These are phyloP conservation scores for Fraxinus sp. DNA, from an alignment of 305 asterid genomes.

Conservation along the genomic window DNA sequence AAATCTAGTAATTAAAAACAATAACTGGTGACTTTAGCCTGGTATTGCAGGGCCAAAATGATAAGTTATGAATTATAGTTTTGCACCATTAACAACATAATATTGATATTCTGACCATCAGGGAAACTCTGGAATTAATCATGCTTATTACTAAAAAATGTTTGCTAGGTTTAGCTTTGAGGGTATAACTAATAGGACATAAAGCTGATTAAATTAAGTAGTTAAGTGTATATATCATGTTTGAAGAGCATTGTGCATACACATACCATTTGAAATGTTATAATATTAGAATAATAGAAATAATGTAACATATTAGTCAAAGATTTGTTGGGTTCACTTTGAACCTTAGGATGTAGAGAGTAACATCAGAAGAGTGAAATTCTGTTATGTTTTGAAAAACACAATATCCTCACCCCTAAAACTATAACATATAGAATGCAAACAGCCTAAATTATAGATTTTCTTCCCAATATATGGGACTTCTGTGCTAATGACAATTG, in stretches of 20 bases:
- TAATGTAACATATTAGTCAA: background rate
- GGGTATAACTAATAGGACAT: background rate
- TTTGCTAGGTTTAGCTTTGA: background rate
- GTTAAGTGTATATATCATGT: background rate
- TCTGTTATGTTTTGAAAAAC: background rate
- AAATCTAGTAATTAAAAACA: background rate
- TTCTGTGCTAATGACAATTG: background rate
- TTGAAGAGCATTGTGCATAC: background rate
- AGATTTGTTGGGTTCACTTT: background rate
- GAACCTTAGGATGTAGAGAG: background rate
- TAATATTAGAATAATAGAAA: background rate
- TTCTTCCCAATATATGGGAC: background rate
- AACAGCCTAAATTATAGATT: background rate
- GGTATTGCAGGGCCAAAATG: background rate
- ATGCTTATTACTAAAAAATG: background rate
- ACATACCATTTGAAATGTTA: background rate
- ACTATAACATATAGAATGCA: background rate
- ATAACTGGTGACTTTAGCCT: background rate
- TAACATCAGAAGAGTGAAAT: background rate
- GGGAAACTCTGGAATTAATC: background rate
- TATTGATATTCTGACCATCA: constrained; percentile 1
- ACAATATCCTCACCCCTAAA: background rate
- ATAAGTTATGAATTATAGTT: background rate
- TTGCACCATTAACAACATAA: background rate
- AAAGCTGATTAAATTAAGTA: background rate